A percentile compares a stretch with the other conserved stretches of the same genome.
phyloP scores from a whole-genome alignment of 2,329 filamentous ascomycete species.

The Talaromyces sp. region DNA sequence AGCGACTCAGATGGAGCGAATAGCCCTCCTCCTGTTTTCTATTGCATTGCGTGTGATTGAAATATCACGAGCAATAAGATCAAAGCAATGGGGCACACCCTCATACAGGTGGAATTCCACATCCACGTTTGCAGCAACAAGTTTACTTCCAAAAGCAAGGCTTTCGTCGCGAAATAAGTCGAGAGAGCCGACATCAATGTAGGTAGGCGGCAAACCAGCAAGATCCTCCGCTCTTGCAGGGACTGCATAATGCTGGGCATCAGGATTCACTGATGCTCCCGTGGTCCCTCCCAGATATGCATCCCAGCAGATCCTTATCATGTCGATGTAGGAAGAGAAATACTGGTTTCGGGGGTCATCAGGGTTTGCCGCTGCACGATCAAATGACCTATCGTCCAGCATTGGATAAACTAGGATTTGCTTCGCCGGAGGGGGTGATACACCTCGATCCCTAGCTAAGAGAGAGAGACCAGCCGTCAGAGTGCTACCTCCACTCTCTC shows the following conservation, averaged over 20 bases:
- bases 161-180: conserved; percentile 7
- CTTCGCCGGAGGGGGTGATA: conserved; percentile 4
- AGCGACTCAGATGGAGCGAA: neutral
- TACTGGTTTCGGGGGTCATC: neutral
- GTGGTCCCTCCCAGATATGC: neutral
- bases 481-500: neutral
- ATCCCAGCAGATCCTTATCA: neutral
- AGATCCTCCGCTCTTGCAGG: conserved; percentile 3
- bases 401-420: conserved; percentile 8
- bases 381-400: conserved; percentile 9
- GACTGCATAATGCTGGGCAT: neutral
- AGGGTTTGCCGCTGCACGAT: neutral
- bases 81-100: conserved; percentile 39
- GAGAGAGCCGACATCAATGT: conserved; percentile 9
- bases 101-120: conserved; percentile 43
- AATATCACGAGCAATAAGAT: conserved; percentile 17
- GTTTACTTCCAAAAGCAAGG: conserved; percentile 3
- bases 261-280: neutral
- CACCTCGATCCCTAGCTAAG: conserved; percentile 4
- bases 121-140: conserved; percentile 8
- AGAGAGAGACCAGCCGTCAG: neutral
- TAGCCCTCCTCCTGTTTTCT: neutral
- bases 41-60: conserved; percentile 11
- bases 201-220: conserved; percentile 3
- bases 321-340: neutral